phyloP scores from a whole-genome alignment of 257 asterid species.

The Solanum ossicruentum region DNA sequence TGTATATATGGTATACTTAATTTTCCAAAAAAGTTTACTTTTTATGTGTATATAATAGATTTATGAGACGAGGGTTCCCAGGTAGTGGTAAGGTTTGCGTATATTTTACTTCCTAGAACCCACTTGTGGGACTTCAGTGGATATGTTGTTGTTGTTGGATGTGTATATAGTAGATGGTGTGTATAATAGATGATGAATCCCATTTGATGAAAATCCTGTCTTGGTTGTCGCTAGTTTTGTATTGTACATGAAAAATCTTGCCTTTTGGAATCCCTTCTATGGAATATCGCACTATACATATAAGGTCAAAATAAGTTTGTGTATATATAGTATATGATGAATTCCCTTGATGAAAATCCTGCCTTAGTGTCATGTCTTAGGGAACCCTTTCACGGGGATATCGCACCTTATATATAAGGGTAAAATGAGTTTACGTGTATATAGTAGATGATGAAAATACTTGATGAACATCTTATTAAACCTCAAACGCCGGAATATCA shows the following conservation, averaged over 20 bases:
- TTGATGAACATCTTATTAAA: background rate
- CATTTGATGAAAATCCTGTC: background rate
- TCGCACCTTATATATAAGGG: background rate
- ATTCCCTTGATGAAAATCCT: background rate
- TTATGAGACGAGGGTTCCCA: too few species aligned
- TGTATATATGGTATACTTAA: background rate
- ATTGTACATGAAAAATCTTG: background rate
- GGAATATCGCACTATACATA: background rate
- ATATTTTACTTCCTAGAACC: too few species aligned
- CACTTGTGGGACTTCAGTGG: too few species aligned
- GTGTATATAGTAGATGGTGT: background rate
- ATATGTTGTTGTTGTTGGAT: too few species aligned
- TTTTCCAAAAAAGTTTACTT: background rate
- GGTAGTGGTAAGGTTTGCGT: too few species aligned
- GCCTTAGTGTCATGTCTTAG: background rate
- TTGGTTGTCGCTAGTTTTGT: background rate
- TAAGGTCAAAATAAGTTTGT: background rate
- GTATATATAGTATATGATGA: background rate
- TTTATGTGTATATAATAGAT: background rate
- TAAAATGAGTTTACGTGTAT: too few species aligned
- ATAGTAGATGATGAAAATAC: background rate
- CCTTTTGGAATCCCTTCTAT: background rate
- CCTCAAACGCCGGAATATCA: fast-evolving
- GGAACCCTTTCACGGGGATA: background rate
- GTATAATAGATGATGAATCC: background rate